Conservation (phyloP, 2,329 filamentous ascomycete genomes). For the Chlorencoelia australis region DNA sequence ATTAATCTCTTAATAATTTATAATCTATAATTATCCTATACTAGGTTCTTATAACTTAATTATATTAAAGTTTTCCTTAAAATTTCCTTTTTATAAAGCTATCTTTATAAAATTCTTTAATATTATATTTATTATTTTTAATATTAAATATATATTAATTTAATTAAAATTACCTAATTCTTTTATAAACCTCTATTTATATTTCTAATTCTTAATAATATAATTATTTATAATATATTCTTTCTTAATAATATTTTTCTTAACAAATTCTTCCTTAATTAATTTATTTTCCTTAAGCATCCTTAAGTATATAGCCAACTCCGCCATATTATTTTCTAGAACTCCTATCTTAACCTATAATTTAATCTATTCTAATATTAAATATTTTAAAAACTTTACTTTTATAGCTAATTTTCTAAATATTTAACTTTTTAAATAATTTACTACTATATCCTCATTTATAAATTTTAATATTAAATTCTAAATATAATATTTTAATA, state of each 20-base stretch:
- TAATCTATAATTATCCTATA: neutral
- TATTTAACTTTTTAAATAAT: too few relatives aligned
- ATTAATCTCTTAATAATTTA: neutral
- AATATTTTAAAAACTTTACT: neutral
- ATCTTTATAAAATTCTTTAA: neutral
- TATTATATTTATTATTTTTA: neutral
- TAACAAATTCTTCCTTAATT: neutral
- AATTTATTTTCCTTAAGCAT: neutral
- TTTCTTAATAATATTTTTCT: neutral
- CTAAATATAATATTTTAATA: too few relatives aligned
- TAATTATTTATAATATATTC: neutral
- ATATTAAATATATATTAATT: neutral
- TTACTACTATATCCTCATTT: too few relatives aligned
- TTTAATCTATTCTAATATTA: neutral
- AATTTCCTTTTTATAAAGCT: too few relatives aligned
- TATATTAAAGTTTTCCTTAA: too few relatives aligned
- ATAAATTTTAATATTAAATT: too few relatives aligned
- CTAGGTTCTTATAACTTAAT: neutral
- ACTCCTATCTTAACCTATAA: neutral
- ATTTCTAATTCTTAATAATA: neutral
- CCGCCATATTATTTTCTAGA: neutral
- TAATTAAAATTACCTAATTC: neutral
- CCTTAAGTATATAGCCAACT: neutral
- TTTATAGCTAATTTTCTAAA: too few relatives aligned
- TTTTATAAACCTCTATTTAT: neutral